Base-by-base conservation (phyloP, 2,329 filamentous ascomycete species). In the Xylaria sp. region DNA sequence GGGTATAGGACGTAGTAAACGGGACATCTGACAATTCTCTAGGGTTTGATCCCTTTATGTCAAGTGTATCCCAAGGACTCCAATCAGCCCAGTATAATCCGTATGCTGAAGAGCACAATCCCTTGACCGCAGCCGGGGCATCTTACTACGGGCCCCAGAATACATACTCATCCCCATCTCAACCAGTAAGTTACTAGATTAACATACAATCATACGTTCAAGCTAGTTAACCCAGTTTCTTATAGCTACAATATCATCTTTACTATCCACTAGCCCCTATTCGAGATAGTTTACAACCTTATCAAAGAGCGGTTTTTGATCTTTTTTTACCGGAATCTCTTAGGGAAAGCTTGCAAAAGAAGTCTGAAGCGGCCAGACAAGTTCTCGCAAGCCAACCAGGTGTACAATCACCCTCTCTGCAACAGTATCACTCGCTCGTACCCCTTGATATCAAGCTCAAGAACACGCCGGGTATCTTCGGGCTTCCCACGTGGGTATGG, bases 401-500 rank as follows among this genome's bases (percentile, higher is more conserved):
- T 41, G 67, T 70, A 41, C 87, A 92, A 60, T 81, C 96, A 7
- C 92, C 92, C 5, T 84, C 87, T 62, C 85, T 98, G 55, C 92
- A 96, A 71, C 89, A 93, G 70, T 98, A 95, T 73, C 93, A 98
- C 76, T 96, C 93, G 3, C 83, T 99, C 10, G 93, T 97, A 8
- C 92, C 94, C 3, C 80, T 99, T 43, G 93, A 98, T 75, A 91
- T 89, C 8, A 90, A 85, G 51, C 87, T 92, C 63, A 87, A 93
- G 67, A 93, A 92, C 74, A 92, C 89, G 67, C 85, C 88, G 3
- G 84, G 86, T 11, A 86, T 90, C 15, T 97, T 97, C 76, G 92
- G 93, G 27, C 96, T 92, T 71, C 87, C 90, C 5, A 97, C 90
- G 70, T 98, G 93, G 92, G 87, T 97, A 0, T 99, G 97, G 80